These are phyloP conservation scores for Novymonas esmeraldas DNA, from an alignment of 208 protist species.

Conservation along the genomic window DNA sequence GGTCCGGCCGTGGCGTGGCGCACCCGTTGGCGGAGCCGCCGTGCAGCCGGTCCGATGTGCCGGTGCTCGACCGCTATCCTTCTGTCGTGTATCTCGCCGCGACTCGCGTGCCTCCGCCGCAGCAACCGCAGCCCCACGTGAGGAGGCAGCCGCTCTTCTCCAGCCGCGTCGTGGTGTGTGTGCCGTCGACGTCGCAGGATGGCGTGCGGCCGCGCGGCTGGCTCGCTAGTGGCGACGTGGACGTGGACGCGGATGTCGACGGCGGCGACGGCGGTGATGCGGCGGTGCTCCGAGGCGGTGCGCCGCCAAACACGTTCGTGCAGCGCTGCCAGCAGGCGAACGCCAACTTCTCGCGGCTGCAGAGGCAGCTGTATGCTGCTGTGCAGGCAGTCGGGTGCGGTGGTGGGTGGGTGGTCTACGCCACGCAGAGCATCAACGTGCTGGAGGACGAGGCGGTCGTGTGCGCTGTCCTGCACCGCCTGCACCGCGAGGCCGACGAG, in stretches of 20 bases:
- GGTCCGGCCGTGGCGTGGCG: background rate
- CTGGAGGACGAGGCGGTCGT: conserved; percentile 96
- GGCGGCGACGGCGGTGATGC: too few species aligned
- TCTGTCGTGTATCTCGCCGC: conserved; percentile 23
- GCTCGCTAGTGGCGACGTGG: conserved; percentile 18
- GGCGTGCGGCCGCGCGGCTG: conserved; percentile 57
- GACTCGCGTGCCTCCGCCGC: background rate
- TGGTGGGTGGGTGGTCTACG: conserved; percentile 89
- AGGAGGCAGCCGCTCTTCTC: background rate
- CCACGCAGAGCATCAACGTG: conserved; percentile 93
- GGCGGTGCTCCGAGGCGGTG: background rate
- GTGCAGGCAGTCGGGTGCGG: conserved; percentile 4
- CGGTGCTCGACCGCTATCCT: conserved; percentile 27
- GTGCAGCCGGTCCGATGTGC: conserved; percentile 10
- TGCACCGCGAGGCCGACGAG: conserved; percentile 7
- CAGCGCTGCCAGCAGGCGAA: conserved; percentile 42
- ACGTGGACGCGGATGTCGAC: conserved; percentile 9
- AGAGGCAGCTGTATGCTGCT: conserved; percentile 41
- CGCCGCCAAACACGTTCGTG: conserved; percentile 52
- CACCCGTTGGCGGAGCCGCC: background rate
- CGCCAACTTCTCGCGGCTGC: conserved; percentile 44
- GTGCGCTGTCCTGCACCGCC: conserved; percentile 54
- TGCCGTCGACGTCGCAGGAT: conserved; percentile 61
- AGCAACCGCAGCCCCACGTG: background rate
- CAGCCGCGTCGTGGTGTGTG: conserved; percentile 62